phyloP scores from a whole-genome alignment of 1,284 basidiomycete species.

The Apiotrichum sp. region DNA sequence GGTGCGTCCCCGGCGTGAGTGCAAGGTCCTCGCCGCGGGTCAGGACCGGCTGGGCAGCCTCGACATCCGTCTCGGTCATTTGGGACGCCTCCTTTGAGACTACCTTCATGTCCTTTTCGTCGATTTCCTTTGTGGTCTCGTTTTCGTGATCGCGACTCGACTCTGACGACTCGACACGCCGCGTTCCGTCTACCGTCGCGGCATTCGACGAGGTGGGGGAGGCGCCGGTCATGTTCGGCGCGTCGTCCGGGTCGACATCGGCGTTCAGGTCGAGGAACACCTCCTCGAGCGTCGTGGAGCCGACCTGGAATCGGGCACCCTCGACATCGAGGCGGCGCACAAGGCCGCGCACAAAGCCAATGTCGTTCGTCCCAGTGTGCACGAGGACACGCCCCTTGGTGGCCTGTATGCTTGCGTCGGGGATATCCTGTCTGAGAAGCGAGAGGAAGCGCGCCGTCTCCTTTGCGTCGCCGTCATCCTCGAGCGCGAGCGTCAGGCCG shows the following conservation, averaged over 20 bases:
- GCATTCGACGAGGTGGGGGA: neutral
- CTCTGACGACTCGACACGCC: no score
- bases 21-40: neutral
- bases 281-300: slow-evolving; percentile 69
- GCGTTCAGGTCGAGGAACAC: slow-evolving; percentile 66
- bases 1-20: no score
- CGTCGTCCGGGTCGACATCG: slow-evolving; percentile 32
- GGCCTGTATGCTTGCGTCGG: no score
- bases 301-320: slow-evolving; percentile 55
- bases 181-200: no score
- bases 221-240: neutral
- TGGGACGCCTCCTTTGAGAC: no score
- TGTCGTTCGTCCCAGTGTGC: slow-evolving; percentile 47
- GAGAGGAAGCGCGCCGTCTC: slow-evolving; percentile 38
- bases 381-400: no score
- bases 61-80: no score
- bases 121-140: no score
- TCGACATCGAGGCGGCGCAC: slow-evolving; percentile 44
- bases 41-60: slow-evolving; percentile 1
- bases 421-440: slow-evolving; percentile 33
- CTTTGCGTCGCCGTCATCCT: neutral
- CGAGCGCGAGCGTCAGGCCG: slow-evolving; percentile 58
- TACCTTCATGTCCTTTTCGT: no score
- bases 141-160: no score
- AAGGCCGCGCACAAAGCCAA: slow-evolving; percentile 55